These are phyloP conservation scores for Colletotrichum noveboracense DNA, from an alignment of 2,329 filamentous ascomycete genomes.

Conservation along the genomic window DNA sequence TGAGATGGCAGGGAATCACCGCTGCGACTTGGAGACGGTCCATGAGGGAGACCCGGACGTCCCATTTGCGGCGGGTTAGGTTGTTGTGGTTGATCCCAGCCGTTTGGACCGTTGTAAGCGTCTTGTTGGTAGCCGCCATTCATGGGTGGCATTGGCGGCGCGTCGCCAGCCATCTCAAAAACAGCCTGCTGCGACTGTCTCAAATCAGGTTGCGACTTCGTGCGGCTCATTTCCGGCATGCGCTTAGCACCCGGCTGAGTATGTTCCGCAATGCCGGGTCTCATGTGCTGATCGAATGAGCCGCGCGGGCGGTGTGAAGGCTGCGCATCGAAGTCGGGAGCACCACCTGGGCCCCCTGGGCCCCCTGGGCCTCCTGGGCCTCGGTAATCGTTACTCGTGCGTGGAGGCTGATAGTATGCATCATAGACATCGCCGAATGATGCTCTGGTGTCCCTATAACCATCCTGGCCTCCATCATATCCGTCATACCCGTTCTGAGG, in stretches of 20 bases:
- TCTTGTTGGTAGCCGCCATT: conserved; percentile 22
- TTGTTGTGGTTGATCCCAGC: conserved; percentile 16
- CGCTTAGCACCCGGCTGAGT: conserved; percentile 56
- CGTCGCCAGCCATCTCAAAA: conserved; percentile 75
- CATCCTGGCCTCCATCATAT: conserved; percentile 34
- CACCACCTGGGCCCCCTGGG: conserved; percentile 2
- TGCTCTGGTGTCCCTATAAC: conserved; percentile 33
- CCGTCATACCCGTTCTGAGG: conserved; percentile 29
- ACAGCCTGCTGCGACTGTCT: conserved; percentile 69
- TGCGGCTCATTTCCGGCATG: conserved; percentile 60
- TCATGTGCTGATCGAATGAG: conserved; percentile 56
- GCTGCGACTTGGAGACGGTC: conserved; percentile 35
- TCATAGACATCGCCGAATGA: conserved; percentile 28
- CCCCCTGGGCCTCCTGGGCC: not conserved
- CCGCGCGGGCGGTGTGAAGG: conserved; percentile 29
- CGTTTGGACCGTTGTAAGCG: conserved; percentile 15
- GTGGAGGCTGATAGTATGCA: conserved; percentile 27
- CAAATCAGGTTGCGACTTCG: conserved; percentile 72
- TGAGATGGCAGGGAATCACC: conserved; percentile 61
- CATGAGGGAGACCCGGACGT: conserved; percentile 30
- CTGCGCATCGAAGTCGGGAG: conserved; percentile 49
- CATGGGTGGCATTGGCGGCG: conserved; percentile 59
- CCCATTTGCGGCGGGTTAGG: conserved; percentile 8
- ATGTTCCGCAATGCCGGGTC: conserved; percentile 39
- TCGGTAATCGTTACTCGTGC: conserved; percentile 25